Evolutionary conservation across 2,329 filamentous ascomycete genomes (phyloP).

Genomic region (Penicillium sp.): DNA sequence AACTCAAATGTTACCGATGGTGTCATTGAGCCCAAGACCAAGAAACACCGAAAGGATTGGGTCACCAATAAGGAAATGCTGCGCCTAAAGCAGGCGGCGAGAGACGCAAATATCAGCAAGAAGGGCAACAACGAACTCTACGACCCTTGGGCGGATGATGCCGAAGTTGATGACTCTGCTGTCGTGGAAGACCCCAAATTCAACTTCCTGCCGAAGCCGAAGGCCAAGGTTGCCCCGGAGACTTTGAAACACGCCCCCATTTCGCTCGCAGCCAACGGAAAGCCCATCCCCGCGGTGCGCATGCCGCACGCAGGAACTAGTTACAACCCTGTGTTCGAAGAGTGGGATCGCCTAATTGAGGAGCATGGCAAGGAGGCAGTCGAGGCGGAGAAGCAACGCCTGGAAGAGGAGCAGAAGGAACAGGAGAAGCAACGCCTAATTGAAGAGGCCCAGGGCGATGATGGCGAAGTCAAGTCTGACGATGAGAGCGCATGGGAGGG

Average conservation of each 20-base stretch:
- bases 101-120: conserved; percentile 60
- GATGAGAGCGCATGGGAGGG: conserved; percentile 93
- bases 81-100: conserved; percentile 77
- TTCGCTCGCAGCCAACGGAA: conserved; percentile 81
- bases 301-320: conserved; percentile 82
- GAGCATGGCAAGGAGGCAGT: conserved; percentile 79
- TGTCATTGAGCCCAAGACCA: conserved; percentile 67
- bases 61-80: conserved; percentile 83
- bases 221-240: conserved; percentile 70
- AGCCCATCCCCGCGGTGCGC: conserved; percentile 74
- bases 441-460: conserved; percentile 74
- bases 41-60: conserved; percentile 77
- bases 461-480: conserved; percentile 75
- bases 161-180: conserved; percentile 45
- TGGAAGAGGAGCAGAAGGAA: conserved; percentile 70
- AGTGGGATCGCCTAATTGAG: conserved; percentile 78
- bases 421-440: conserved; percentile 69
- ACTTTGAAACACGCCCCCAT: conserved; percentile 78
- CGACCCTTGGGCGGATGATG: conserved; percentile 74
- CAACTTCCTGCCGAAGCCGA: conserved; percentile 69
- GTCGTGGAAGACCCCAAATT: conserved; percentile 57
- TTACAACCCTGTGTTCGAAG: conserved; percentile 87
- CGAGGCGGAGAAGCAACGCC: conserved; percentile 74
- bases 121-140: conserved; percentile 65
- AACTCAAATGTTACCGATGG: conserved; percentile 73